phyloP scores from a whole-genome alignment of 2,329 filamentous ascomycete genomes.

The Talaromyces funiculosus region DNA sequence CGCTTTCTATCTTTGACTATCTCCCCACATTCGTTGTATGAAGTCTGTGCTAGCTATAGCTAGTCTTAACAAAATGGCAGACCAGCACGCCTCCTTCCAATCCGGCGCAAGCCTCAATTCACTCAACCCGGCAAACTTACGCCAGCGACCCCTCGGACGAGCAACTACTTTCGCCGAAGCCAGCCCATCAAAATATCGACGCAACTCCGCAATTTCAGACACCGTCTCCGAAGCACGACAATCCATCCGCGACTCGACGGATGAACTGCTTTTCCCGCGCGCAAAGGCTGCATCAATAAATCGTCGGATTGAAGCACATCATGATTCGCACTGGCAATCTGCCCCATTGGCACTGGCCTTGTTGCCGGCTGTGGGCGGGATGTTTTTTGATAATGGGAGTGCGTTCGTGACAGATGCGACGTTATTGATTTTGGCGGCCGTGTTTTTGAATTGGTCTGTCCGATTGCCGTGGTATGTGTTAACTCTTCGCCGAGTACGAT shows the following conservation, averaged over 20 bases:
- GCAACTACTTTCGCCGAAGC: conserved; percentile 34
- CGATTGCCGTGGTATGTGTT: conserved; percentile 72
- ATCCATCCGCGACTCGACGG: conserved; percentile 60
- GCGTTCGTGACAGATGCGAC: conserved; percentile 80
- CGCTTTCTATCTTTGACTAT: neutral
- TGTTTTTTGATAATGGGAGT: conserved; percentile 79
- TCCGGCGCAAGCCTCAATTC: conserved; percentile 14
- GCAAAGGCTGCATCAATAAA: conserved; percentile 29
- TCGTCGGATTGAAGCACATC: conserved; percentile 34
- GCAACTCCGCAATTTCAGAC: conserved; percentile 75
- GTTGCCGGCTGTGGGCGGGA: conserved; percentile 75
- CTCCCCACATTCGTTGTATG: neutral
- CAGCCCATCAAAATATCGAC: conserved; percentile 40
- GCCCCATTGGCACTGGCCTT: conserved; percentile 78
- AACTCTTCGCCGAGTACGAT: neutral
- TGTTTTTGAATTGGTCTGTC: conserved; percentile 91
- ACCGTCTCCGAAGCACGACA: conserved; percentile 63
- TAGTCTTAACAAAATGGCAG: conserved; percentile 6
- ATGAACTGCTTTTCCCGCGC: conserved; percentile 61
- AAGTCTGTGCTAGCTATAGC: neutral
- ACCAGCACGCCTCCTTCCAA: conserved; percentile 16
- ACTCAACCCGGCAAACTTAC: conserved; percentile 21
- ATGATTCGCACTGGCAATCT: conserved; percentile 67
- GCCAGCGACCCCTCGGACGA: conserved; percentile 32
- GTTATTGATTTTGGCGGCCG: conserved; percentile 68